These are phyloP conservation scores for Nothomitra cinnamomea DNA, from an alignment of 2,329 filamentous ascomycete species.

Conservation along the genomic window DNA sequence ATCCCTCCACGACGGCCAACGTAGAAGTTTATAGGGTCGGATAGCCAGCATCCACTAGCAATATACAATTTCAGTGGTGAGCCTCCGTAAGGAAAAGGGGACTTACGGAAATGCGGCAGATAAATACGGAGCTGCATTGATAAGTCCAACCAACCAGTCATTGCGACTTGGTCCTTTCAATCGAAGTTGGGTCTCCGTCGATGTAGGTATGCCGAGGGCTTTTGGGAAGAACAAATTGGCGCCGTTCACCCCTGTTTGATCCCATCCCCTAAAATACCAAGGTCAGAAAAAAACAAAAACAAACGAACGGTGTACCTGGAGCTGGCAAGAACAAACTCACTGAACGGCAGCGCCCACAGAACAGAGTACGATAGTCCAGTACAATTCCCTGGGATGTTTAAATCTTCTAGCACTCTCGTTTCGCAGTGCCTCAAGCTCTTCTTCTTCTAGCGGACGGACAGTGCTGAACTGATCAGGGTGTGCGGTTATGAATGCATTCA, in stretches of 20 bases:
- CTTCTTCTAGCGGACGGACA: constrained; percentile 16
- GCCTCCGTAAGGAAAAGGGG: constrained; percentile 6
- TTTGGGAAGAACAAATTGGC: constrained; percentile 5
- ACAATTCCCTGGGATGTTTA: constrained; percentile 40
- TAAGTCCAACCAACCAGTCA: constrained; percentile 7
- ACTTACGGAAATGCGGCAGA: constrained; percentile 23
- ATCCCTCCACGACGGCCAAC: constrained; percentile 45
- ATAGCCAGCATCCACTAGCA: constrained; percentile 43
- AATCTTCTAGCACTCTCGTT: constrained; percentile 52
- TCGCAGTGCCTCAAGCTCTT: constrained; percentile 40
- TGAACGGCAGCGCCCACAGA: constrained; percentile 55
- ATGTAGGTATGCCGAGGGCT: constrained; percentile 16
- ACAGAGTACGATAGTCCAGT: constrained; percentile 49
- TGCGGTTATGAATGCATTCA: constrained; percentile 20
- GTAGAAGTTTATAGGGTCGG: constrained; percentile 42
- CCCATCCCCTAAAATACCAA: constrained; percentile 24
- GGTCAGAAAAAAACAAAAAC: background rate
- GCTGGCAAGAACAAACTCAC: too few relatives aligned
- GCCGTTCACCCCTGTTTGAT: constrained; percentile 6
- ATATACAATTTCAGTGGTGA: constrained; percentile 8
- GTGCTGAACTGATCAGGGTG: constrained; percentile 18
- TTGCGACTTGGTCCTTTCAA: background rate
- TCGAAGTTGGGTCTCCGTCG: constrained; percentile 15
- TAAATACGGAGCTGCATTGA: constrained; percentile 4
- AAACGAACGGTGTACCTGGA: background rate